phyloP scores from a whole-genome alignment of 257 asterid genomes.

The Salvia splendens region DNA sequence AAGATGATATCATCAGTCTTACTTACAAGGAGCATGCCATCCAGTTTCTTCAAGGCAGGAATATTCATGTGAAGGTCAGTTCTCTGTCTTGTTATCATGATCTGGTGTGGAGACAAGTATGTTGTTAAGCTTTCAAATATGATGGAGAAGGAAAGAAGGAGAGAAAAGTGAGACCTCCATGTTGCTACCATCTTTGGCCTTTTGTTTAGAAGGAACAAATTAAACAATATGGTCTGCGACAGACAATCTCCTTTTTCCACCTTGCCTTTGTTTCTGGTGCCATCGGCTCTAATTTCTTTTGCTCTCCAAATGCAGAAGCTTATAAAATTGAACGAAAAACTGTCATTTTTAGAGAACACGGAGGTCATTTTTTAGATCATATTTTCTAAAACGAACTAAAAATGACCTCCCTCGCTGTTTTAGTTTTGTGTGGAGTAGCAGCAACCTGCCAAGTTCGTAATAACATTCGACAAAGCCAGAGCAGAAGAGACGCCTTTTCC shows the following conservation, averaged over 20 bases:
- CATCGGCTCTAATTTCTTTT: conserved; percentile 84
- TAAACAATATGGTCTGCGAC: conserved; percentile 93
- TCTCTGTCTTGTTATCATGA: conserved; percentile 75
- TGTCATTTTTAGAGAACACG: too few species aligned
- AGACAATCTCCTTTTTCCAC: conserved; percentile 89
- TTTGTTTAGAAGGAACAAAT: conserved; percentile 76
- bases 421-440: too few species aligned
- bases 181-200: conserved; percentile 61
- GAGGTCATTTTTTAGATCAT: too few species aligned
- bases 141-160: neutral
- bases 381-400: too few species aligned
- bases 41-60: conserved; percentile 81
- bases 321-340: too few species aligned
- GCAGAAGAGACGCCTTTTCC: conserved; percentile 98
- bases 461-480: conserved; percentile 86
- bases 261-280: conserved; percentile 65
- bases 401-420: too few species aligned
- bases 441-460: conserved; percentile 86
- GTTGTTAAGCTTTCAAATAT: conserved; percentile 6
- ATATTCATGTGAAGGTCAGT: conserved; percentile 78
- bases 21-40: conserved; percentile 71
- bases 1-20: conserved; percentile 34
- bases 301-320: conserved; percentile 68
- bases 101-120: conserved; percentile 40
- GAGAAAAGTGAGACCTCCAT: conserved; percentile 61